phyloP scores from a whole-genome alignment of 805 yeast species.

The Metschnikowia matae region DNA sequence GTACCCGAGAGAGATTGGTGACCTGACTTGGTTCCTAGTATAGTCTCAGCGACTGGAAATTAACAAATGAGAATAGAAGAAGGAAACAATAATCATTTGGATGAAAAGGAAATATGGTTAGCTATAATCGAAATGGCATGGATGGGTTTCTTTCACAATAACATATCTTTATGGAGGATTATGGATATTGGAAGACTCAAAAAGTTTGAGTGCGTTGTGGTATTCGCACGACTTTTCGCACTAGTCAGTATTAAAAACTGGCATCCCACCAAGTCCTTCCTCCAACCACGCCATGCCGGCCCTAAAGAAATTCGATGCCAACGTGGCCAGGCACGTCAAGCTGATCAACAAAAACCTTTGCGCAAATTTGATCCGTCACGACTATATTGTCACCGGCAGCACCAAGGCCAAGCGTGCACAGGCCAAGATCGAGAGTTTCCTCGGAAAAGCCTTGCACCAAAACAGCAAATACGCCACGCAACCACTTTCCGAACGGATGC shows the following conservation, averaged over 20 bases:
- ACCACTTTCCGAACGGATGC: constrained; percentile 15
- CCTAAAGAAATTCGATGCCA: constrained; percentile 38
- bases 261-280: not conserved
- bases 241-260: too few species aligned
- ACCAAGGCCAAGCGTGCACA: constrained; percentile 45
- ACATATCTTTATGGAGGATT: too few species aligned
- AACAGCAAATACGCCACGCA: constrained; percentile 18
- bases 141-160: too few species aligned
- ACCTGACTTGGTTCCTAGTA: too few species aligned
- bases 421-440: constrained; percentile 35
- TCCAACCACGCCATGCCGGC: constrained; percentile 30
- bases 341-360: constrained; percentile 43
- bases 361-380: constrained; percentile 43
- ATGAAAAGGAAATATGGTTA: too few species aligned
- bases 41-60: too few species aligned
- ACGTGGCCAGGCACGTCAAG: constrained; percentile 40
- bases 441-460: constrained; percentile 29
- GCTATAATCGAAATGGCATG: too few species aligned
- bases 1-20: too few species aligned
- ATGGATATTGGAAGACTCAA: too few species aligned
- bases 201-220: not conserved
- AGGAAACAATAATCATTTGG: too few species aligned
- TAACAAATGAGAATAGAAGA: too few species aligned
- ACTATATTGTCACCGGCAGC: constrained; percentile 39
- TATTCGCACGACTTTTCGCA: not conserved